Base-by-base conservation (phyloP, 768 basidiomycete species). In the Lactifluus piperatus region DNA sequence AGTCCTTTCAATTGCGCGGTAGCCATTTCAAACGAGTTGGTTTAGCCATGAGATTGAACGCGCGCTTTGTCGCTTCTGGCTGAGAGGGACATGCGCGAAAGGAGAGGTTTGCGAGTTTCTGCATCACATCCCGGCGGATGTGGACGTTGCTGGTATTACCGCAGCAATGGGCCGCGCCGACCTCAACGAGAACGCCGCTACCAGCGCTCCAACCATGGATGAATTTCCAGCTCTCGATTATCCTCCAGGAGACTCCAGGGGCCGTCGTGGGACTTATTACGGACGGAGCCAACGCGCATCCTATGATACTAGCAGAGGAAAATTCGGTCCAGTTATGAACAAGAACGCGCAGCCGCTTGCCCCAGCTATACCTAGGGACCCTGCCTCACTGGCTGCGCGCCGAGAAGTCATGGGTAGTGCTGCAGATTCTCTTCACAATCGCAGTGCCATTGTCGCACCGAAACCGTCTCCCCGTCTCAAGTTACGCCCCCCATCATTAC, bases 41-140 rank as follows among this genome's bases (percentile, higher is more conserved):
- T 54, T 55, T 65, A 97, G 94, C 66, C 94, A 97, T 69, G 94
- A 97, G 68, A 81, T 97, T 4, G 94, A 97, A 71, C 83, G 94
- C 43, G 94, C 94, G 1, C 71, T 97, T 22, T 94, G 90, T 74
- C 87, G 97, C 36, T 99, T 99, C 76, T 99, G 97, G 97, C 80
- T 99, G 30, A 83, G 94, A 51, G 95, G 95, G 5, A 93, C 93
- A 46, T 99, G 97, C 68, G 91, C 94, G 30, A 99, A 99, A 71
- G 90, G 94, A 55, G 94, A 95, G 57, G 83, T 81, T 64, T 98
- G 94, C 81, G 97, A 97, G 73, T 98, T 98, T 73, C 73, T 97
- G 68, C 94, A 97, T 69, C 89, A 91, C 69, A 75, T 94, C 5
- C 92, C 91, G 6, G 85, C 88, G 65, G 87, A 93, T 63, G 85